Conservation (phyloP, 2,329 filamentous ascomycete genomes). For the Trichoderma semiorbis region DNA sequence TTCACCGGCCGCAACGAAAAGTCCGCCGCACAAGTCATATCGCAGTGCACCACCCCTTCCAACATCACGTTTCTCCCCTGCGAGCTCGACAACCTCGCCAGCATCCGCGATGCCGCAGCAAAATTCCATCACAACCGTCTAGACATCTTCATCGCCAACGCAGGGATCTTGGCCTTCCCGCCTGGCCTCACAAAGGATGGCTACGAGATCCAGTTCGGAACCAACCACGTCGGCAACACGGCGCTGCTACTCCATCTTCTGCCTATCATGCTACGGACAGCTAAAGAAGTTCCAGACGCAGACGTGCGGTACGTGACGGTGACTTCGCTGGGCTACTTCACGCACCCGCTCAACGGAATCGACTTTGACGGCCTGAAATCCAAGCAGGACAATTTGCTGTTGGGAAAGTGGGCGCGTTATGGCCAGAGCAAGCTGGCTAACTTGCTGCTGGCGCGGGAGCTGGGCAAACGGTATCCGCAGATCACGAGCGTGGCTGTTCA, state of each 20-base stretch:
- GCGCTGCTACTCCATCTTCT: constrained; percentile 40
- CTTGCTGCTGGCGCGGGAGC: constrained; percentile 28
- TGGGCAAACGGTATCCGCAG: constrained; percentile 26
- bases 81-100: neutral
- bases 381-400: constrained; percentile 15
- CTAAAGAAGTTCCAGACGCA: constrained; percentile 14
- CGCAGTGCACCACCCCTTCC: constrained; percentile 41
- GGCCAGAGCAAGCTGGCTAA: constrained; percentile 33
- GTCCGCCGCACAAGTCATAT: constrained; percentile 20
- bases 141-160: constrained; percentile 46
- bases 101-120: constrained; percentile 38
- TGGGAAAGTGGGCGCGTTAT: constrained; percentile 27
- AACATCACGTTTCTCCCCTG: constrained; percentile 36
- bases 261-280: constrained; percentile 30
- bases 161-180: constrained; percentile 41
- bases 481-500: constrained; percentile 28
- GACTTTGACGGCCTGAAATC: constrained; percentile 31
- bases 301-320: constrained; percentile 29
- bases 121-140: constrained; percentile 36
- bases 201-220: constrained; percentile 48
- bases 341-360: constrained; percentile 28
- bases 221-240: constrained; percentile 49
- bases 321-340: constrained; percentile 29
- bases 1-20: constrained; percentile 36
- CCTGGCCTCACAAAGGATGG: constrained; percentile 40